Evolutionary conservation across 805 yeast genomes (phyloP), one percentile per base, ranked within the genome.

Genomic region (Tetrapisispora phaffii): DNA sequence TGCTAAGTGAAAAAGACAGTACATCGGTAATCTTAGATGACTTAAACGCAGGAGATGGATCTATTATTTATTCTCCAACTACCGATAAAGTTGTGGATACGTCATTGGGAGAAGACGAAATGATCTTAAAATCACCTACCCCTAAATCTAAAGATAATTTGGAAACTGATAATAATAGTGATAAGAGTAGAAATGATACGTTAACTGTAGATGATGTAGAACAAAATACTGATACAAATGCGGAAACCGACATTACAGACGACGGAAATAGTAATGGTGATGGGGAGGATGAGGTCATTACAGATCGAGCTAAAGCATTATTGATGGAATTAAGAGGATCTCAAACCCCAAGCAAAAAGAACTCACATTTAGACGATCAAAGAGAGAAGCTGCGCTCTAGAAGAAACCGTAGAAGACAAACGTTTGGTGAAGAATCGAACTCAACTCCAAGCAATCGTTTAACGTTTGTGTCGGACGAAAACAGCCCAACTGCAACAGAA

Each of bases 281-380:
- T 52, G 59, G 59, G 1, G 58, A 58, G n/a, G 52, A 55, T 6
- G 55, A 46, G 19, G 66, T 61, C 35, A 56, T 62, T 32, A 56
- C 54, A 12, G 63, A 59, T 34, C 70, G 88, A 49, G 93, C 90
- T 0, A 71, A 83, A 58, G 73, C 69, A 42, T 69, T 83, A 47
- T 66, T 83, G 17, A 74, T 73, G 54, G 88, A 80, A 53, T 64
- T 83, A 20, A 68, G 89, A 55, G 70, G 71, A 7, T 59, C 63
- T 22, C 47, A 50, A 1, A 49, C 51, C 0, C 56, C 63, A 6
- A 51, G 52, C 16, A 57, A 53, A 32, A 48, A 51, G 6, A 52
- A 48, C 33, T 64, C 53, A 5, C 32, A 45, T 2, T 26, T 56
- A 9, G 56, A 53, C 33, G 62, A 57, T 15, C 65, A 60, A 42